These are phyloP conservation scores for Alliaria petiolata DNA, from an alignment of 345 rosid genomes.

Conservation along the genomic window DNA sequence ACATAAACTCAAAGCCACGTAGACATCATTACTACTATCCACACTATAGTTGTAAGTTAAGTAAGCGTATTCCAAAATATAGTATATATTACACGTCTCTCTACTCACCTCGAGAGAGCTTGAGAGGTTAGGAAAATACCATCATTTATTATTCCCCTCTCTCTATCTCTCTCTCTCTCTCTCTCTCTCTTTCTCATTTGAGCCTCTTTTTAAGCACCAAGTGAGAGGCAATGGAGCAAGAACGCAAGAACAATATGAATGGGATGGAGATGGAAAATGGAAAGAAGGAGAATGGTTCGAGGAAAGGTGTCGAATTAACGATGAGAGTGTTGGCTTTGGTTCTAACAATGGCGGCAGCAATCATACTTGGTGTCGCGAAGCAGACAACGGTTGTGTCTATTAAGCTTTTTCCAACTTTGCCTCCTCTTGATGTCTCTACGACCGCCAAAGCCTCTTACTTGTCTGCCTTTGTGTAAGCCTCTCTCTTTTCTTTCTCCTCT, in stretches of 20 bases:
- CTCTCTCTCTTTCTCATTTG: not conserved
- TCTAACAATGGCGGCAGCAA: conserved; percentile 48
- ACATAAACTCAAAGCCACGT: conserved; percentile 18
- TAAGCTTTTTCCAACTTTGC: conserved; percentile 37
- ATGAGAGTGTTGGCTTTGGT: conserved; percentile 50
- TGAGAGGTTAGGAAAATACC: not conserved
- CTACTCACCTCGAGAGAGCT: not conserved
- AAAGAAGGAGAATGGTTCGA: not conserved
- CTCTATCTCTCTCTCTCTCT: too few relatives aligned
- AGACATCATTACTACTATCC: not conserved
- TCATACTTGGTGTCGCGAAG: conserved; percentile 45
- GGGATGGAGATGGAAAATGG: conserved; percentile 29
- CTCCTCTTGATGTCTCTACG: conserved; percentile 48
- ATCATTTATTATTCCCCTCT: not conserved
- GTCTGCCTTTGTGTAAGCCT: conserved; percentile 63
- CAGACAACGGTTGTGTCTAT: conserved; percentile 46
- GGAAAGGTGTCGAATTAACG: conserved; percentile 17
- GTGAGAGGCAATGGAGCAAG: conserved; percentile 9
- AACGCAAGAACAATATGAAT: conserved; percentile 15
- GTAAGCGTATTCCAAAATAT: not conserved
- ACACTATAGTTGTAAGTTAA: not conserved
- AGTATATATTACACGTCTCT: conserved; percentile 6
- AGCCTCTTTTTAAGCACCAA: not conserved
- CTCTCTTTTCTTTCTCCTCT: conserved; percentile 2
- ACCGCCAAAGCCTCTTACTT: conserved; percentile 53